A percentile compares a stretch with the other conserved stretches of the same genome.
Evolutionary conservation across 2,329 filamentous ascomycete genomes (phyloP).

Genomic region (Botrytis tulipae): DNA sequence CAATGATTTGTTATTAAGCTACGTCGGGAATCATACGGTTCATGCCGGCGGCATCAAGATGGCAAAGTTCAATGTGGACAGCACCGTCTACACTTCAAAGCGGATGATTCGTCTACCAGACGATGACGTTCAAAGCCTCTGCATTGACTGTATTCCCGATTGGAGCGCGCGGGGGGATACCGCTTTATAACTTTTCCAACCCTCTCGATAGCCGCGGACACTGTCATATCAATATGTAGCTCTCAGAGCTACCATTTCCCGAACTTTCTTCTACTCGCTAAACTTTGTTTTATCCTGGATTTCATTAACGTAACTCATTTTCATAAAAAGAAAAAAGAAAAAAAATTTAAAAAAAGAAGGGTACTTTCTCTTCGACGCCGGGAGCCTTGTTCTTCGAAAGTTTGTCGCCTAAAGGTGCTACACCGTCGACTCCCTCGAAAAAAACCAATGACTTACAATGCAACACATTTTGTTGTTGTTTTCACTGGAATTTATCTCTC

Average conservation of each 20-base stretch:
- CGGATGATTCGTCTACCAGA: neutral
- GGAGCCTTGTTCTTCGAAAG: too few species aligned
- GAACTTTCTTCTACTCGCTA: neutral
- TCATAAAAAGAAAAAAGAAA: too few species aligned
- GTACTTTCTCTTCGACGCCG: too few species aligned
- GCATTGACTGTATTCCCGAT: neutral
- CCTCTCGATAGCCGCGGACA: neutral
- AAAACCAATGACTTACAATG: too few species aligned
- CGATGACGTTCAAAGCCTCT: neutral
- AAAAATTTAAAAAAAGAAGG: too few species aligned
- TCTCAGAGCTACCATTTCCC: neutral
- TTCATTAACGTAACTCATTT: too few species aligned
- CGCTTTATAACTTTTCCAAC: neutral
- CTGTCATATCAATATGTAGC: neutral
- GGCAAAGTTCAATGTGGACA: neutral
- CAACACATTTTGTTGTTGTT: neutral
- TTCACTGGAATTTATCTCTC: neutral
- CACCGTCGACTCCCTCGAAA: too few species aligned
- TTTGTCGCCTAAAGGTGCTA: too few species aligned
- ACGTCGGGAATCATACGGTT: neutral
- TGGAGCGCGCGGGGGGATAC: slow-evolving; percentile 7
- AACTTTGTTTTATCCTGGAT: neutral
- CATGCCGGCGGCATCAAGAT: neutral
- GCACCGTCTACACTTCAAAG: neutral
- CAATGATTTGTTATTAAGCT: neutral